Base-by-base conservation (phyloP, 2,329 filamentous ascomycete species). In the Epichloe elymi region DNA sequence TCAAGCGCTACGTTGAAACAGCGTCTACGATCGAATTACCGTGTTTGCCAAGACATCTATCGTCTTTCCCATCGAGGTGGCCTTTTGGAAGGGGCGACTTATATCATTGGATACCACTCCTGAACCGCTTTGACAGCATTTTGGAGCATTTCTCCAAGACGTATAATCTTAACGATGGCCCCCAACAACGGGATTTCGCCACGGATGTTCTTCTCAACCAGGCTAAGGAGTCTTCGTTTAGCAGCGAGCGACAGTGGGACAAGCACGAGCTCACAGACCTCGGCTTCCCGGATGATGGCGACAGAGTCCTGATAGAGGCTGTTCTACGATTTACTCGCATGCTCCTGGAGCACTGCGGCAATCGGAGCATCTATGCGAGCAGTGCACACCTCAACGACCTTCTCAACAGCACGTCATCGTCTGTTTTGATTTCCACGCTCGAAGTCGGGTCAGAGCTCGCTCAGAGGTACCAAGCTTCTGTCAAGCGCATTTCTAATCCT, bases 61-160 rank as follows among this genome's bases (percentile, higher is more conserved):
- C 77, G 60, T 79, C 78, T 51, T 97, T 97, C 65, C 89, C 91
- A 53, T 83, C 83, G 57, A 76, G 84, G 76, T 98, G 93, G 93
- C 89, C 90, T 2, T 95, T 97, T 63, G 91, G 91, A 39, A 82
- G 91, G 65, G 94, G 93, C 54, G 93, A 98, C 66, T 74, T 97
- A 33, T 97, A 97, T 65, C 91, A 98, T 74, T 98, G 94, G 94
- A 96, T 98, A 58, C 84, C 87, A 30, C 78, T 95, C 23, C 72
- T 98, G 54, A 95, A 98, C 67, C 84, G 89, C 52, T 97, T 98
- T 67, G 93, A 98, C 68, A 80, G 79, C 61, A 82, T 97, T 56
- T 73, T 98, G 40, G 88, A 95, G 60, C 74, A 80, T 39, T 89
- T 95, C 65, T 88, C 83, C 66, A 75, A 79, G 51, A 83, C 81